These are phyloP conservation scores for Xylaria sp. DNA, from an alignment of 2,329 filamentous ascomycete species.

Conservation along the genomic window DNA sequence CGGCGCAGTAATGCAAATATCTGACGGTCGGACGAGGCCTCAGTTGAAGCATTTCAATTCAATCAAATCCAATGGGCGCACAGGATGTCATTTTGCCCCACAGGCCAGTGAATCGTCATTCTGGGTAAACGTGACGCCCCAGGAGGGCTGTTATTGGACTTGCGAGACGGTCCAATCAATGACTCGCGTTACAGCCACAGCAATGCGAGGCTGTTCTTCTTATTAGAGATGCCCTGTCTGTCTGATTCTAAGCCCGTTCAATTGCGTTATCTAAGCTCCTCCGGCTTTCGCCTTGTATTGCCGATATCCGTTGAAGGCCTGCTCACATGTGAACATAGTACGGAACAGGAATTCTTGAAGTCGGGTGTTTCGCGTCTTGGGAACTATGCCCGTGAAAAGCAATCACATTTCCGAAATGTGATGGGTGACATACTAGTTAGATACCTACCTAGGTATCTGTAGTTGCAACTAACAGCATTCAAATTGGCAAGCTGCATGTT, in stretches of 20 bases:
- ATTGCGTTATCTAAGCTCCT: too few species aligned
- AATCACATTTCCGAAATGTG: too few species aligned
- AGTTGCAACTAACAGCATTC: neutral
- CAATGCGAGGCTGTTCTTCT: constrained; percentile 26
- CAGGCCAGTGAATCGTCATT: constrained; percentile 34
- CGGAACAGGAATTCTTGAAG: too few species aligned
- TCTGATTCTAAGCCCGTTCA: too few species aligned
- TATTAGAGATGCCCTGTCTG: neutral
- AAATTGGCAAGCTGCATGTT: too few species aligned
- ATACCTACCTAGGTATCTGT: neutral
- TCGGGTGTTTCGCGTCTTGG: too few species aligned
- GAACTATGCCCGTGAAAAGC: too few species aligned
- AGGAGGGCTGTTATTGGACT: constrained; percentile 33
- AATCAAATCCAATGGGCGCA: neutral
- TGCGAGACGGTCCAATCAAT: constrained; percentile 16
- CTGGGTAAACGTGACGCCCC: constrained; percentile 35
- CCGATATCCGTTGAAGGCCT: too few species aligned
- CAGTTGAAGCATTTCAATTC: neutral
- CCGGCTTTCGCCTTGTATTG: too few species aligned
- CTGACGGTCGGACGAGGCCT: neutral
- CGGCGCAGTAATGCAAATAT: neutral
- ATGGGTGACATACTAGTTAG: too few species aligned
- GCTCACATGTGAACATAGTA: too few species aligned
- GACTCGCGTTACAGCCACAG: constrained; percentile 8
- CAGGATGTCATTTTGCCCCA: constrained; percentile 29